Percentiles rank a stretch among this genome's conserved stretches.
phyloP scores from a whole-genome alignment of 495 filamentous ascomycete genomes.

The Cairneyella variabilis region DNA sequence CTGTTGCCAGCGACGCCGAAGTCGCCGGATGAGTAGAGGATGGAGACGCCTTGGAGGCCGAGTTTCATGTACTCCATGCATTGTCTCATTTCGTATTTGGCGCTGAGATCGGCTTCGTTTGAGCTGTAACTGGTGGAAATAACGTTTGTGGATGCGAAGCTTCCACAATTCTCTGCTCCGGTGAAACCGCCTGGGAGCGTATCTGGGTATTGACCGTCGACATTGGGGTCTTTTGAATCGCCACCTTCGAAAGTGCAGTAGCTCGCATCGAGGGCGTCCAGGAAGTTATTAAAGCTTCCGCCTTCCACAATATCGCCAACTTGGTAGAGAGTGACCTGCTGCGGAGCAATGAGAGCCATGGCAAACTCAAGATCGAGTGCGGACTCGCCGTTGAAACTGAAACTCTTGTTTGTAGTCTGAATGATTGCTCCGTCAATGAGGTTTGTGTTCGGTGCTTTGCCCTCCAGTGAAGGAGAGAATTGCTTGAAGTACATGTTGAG shows the following conservation, averaged over 20 bases:
- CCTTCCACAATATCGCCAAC: slow-evolving; percentile 21
- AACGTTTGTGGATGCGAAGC: slow-evolving; percentile 53
- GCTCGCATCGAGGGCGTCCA: slow-evolving; percentile 61
- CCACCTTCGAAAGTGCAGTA: slow-evolving; percentile 55
- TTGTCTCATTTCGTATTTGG: slow-evolving; percentile 52
- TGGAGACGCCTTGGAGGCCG: slow-evolving; percentile 36
- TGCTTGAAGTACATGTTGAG: slow-evolving; percentile 57
- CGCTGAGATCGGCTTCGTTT: slow-evolving; percentile 49
- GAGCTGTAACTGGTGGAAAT: slow-evolving; percentile 56
- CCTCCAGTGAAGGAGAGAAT: slow-evolving; percentile 33
- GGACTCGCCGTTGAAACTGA: slow-evolving; percentile 21
- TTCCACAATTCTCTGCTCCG: slow-evolving; percentile 58
- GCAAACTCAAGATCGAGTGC: slow-evolving; percentile 28
- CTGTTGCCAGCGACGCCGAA: slow-evolving; percentile 60
- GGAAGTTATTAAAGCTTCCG: slow-evolving; percentile 41
- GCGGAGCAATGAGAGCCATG: slow-evolving; percentile 22
- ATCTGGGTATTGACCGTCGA: slow-evolving; percentile 56
- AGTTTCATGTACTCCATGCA: slow-evolving; percentile 47
- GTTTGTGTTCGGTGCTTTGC: slow-evolving; percentile 28
- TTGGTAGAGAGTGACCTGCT: slow-evolving; percentile 14
- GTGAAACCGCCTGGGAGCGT: slow-evolving; percentile 48
- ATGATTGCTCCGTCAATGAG: slow-evolving; percentile 16
- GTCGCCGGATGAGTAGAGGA: slow-evolving; percentile 53
- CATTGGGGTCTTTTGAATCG: slow-evolving; percentile 32
- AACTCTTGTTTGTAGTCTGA: slow-evolving; percentile 16